phyloP scores from a whole-genome alignment of 2,329 filamentous ascomycete species.

The Elsinoe batatas region DNA sequence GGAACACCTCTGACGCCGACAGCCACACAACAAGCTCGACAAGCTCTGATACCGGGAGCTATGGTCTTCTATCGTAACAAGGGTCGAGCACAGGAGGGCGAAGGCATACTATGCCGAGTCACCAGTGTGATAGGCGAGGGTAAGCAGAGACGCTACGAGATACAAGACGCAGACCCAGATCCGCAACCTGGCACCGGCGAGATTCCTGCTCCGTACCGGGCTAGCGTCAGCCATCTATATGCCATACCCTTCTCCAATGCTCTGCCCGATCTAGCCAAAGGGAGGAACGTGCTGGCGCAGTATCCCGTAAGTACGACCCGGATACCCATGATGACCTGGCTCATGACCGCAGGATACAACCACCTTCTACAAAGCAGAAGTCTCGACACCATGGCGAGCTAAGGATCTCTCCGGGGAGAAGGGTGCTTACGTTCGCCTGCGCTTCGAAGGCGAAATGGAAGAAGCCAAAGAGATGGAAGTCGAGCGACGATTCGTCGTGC shows the following conservation, averaged over 20 bases:
- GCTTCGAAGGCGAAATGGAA: conserved; percentile 42
- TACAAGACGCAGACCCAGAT: conserved; percentile 41
- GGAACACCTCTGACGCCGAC: conserved; percentile 10
- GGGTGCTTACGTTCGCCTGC: conserved; percentile 32
- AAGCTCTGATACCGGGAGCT: conserved; percentile 32
- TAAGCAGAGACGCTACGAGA: conserved; percentile 44
- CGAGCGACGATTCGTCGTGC: conserved; percentile 41
- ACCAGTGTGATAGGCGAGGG: conserved; percentile 44
- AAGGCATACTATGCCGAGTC: conserved; percentile 43
- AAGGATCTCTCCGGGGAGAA: conserved; percentile 25
- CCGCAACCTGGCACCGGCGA: conserved; percentile 24
- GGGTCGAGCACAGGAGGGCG: conserved; percentile 32
- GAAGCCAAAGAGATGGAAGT: conserved; percentile 37
- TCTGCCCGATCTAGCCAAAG: conserved; percentile 32
- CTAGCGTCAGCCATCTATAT: conserved; percentile 39
- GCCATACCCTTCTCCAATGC: conserved; percentile 33
- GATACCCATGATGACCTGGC: not conserved
- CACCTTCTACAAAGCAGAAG: conserved; percentile 45
- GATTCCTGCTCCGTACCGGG: conserved; percentile 31
- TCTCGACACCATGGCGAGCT: conserved; percentile 33
- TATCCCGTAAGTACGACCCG: conserved; percentile 29
- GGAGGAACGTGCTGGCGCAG: conserved; percentile 38
- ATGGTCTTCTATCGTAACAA: conserved; percentile 43
- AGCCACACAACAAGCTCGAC: conserved; percentile 18
- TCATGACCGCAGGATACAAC: conserved; percentile 31